Evolutionary conservation across 768 basidiomycete genomes (phyloP), one percentile per base, ranked within the genome.

Genomic region (Saitozyma sp.): DNA sequence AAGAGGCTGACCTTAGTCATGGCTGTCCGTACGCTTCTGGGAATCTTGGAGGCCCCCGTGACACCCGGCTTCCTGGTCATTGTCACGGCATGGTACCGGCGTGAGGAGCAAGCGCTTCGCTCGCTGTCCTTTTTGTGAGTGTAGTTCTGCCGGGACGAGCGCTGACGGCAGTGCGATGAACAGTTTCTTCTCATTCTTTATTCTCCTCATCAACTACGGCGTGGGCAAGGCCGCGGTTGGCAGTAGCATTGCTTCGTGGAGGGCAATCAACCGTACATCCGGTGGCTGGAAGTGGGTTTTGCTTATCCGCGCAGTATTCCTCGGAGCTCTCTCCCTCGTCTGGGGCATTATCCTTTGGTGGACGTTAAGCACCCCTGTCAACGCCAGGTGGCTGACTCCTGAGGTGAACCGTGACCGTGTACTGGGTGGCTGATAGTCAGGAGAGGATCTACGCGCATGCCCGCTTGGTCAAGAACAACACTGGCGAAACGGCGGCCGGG

Each of bases 151-250:
- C n/a, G 53, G 40, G 6, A 29, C 39, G 9, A 41, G 46, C 38
- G 39, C n/a, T 49, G 55, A 29, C 16, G 8, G 16, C 53, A 65
- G 64, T 39, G 59, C 59, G n/a, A 65, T 65, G 64, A 65, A 65
- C 64, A 65, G 64, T 56, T 59, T 63, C 52, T 67, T 67, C 54
- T 63, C 61, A 14, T 56, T 67, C 45, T 67, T 63, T 61, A 63
- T 63, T 43, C 58, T 63, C 11, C 59, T 67, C 53, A 54, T 58
- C 65, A 67, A 67, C 29, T 62, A 63, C 42, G 61, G 50, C 20
- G 50, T 67, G 20, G 65, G 65, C 57, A 50, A 57, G 7, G 64
- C 64, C 2, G 59, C 64, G 10, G 48, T 43, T 0, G 64, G 64
- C 13, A 42, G 39, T 6, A 65, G 50, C 11, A 42, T 65, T 19